Evolutionary conservation across 2,329 filamentous ascomycete genomes (phyloP), one percentile per base, ranked within the genome.

Genomic region (Elsinoe perseae): DNA sequence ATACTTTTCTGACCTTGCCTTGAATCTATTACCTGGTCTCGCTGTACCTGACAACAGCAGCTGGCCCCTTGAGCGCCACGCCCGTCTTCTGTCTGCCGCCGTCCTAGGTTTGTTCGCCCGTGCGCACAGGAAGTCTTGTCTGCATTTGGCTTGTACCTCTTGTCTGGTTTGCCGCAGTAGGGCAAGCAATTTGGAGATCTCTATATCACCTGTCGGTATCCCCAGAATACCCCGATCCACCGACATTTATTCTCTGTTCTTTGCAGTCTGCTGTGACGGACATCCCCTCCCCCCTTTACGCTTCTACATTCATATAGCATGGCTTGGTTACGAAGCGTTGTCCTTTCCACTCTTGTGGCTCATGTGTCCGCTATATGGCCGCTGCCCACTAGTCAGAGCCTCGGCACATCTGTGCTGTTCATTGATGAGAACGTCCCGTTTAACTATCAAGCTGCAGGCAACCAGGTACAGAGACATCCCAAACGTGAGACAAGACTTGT

Each of bases 281-380:
- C 7, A 21, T 32, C 21, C 14, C 48, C 23, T 38, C 30, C 16
- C 10, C 21, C 10, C 27, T 20, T 6, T n/a, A n/a, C 20, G 7
- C 30, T 16, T 16, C 30, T 14, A 25, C 48, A 38, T 6, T 23
- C 28, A n/a, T 16, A 3, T 12, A 52, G 20, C 48, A 52, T 52
- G 48, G 20, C 32, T 38, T 52, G 48, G 48, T 27, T 38, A 32
- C 48, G 18, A 12, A 4, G 28, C 30, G 20, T 52, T 20, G 28
- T 38, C 5, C n/a, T 38, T n/a, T 25, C 32, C 6, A 7, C 30
- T 10, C 56, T 60, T 32, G 57, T 56, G 36, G 21, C 60, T 59
- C 58, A 65, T n/a, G 65, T 64, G 6, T 43, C 63, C 2, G 73
- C 74, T 2, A 62, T 76, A 53, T 76, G 74, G 74, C 74, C 74